Conservation (phyloP, 192 early-diverging fungal species). For the Rhizoclosmatium globosum region DNA sequence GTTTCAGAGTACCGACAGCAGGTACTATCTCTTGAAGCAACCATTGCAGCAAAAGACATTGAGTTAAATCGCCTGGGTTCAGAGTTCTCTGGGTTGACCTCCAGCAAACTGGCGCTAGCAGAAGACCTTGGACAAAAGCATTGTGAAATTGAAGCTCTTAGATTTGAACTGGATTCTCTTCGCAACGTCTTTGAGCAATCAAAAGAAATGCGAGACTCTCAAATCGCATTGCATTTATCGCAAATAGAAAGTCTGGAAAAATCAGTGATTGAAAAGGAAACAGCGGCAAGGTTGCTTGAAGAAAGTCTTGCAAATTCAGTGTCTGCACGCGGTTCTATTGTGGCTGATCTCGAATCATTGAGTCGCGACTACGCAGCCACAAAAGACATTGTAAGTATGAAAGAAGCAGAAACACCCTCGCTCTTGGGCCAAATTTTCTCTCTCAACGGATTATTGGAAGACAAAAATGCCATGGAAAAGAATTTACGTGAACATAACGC, state of each 20-base stretch:
- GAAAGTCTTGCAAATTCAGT: neutral
- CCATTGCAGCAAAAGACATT: too few relatives aligned
- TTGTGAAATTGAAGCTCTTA: neutral
- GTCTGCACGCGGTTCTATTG: neutral
- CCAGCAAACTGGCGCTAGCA: neutral
- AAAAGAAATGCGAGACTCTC: neutral
- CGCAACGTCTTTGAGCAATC: neutral
- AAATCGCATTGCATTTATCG: neutral
- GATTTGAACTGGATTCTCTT: neutral
- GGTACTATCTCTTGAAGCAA: too few relatives aligned
- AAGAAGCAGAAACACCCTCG: neutral
- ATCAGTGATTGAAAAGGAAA: neutral
- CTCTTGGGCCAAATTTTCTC: neutral
- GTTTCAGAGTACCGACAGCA: too few relatives aligned
- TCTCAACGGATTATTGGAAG: neutral
- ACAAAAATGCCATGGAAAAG: neutral
- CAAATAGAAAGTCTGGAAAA: neutral
- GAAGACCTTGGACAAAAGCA: neutral
- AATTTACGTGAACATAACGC: neutral
- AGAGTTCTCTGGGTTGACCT: neutral
- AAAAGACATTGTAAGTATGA: neutral
- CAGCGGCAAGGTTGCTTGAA: neutral
- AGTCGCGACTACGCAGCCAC: neutral
- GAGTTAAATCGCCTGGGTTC: too few relatives aligned
- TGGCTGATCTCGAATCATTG: neutral